Base-by-base conservation (phyloP, 1,284 basidiomycete genomes). In the Irpex lacteus region DNA sequence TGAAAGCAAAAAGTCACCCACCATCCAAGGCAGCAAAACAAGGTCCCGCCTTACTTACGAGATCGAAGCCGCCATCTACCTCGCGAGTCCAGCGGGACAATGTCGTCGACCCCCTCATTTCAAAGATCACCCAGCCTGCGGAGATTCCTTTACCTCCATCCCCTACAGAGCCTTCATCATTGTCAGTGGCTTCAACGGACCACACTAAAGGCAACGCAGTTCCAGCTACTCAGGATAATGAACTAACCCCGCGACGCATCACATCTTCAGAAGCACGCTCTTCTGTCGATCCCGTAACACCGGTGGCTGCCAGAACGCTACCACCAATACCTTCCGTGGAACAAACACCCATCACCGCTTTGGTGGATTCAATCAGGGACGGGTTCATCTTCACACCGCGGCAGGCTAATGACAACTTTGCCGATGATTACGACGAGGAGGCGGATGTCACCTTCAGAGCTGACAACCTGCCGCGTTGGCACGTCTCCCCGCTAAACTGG, bases 311-410 rank as follows among this genome's bases (percentile, higher is more conserved):
- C 37, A 11, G 26, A 32, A 47, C 44, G 13, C 40, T 7, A 11
- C 26, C 36, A 53, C 36, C n/a, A 52, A 44, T 56, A 49, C 6
- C 6, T 60, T 58, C 62, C 52, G 66, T 72, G 37, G 68, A 69
- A 58, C 73, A 82, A 67, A 91, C 89, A 34, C 89, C 90, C 1
- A 91, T 91, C 60, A 89, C 90, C 1, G 78, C 83, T 5, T 79
- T 91, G 47, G 78, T 92, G 47, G 80, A 82, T 38, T 88, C 87
- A 3, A 92, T 91, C 64, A 82, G 91, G 68, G 82, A 79, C 26
- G 89, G 88, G 13, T 92, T 91, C 73, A 72, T 88, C 36, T 83
- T 84, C 68, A 86, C 87, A 5, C 69, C 69, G 60, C 60, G 18
- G 13, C 11, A 26, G 38, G 61, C 26, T 18, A 36, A 37, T 15